Percentiles rank a stretch among this genome's conserved stretches.
phyloP scores from a whole-genome alignment of 2,329 filamentous ascomycete genomes.

The Calonectria montana region DNA sequence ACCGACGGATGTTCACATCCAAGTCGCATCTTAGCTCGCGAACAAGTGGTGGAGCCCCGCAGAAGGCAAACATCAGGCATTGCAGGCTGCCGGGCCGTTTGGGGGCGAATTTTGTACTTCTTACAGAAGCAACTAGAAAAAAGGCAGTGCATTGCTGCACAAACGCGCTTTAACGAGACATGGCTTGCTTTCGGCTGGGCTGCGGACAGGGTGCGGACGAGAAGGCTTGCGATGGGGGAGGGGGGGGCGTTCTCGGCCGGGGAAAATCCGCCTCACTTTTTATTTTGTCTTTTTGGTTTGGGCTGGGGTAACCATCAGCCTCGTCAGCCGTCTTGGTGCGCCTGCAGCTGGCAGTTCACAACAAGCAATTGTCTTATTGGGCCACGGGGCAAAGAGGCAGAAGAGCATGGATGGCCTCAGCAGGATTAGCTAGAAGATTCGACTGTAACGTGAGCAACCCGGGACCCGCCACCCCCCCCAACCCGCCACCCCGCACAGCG shows the following conservation, averaged over 20 bases:
- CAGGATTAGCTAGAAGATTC: slow-evolving; percentile 40
- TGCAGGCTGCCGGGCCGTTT: not conserved
- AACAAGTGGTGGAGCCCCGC: not conserved
- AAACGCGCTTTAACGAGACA: not conserved
- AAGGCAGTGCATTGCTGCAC: not conserved
- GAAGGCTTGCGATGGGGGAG: not conserved
- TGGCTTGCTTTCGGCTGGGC: not conserved
- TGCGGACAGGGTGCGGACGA: not conserved
- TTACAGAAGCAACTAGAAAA: slow-evolving; percentile 1
- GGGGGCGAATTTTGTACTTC: not conserved
- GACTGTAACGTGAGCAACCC: too few relatives aligned
- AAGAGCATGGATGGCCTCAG: slow-evolving; percentile 9
- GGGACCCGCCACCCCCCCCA: too few relatives aligned
- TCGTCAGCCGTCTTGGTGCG: not conserved
- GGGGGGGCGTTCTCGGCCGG: not conserved
- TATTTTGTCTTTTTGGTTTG: not conserved
- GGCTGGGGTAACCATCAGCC: slow-evolving; percentile 2
- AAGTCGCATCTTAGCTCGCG: not conserved
- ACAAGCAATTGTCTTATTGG: not conserved
- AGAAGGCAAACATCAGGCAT: not conserved
- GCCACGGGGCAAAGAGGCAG: not conserved
- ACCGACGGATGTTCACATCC: not conserved
- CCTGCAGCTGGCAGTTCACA: not conserved
- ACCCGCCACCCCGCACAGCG: too few relatives aligned
- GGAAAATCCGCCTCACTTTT: slow-evolving; percentile 2